Evolutionary conservation across 2,329 filamentous ascomycete genomes (phyloP).

Genomic region (Alternaria postmessia): DNA sequence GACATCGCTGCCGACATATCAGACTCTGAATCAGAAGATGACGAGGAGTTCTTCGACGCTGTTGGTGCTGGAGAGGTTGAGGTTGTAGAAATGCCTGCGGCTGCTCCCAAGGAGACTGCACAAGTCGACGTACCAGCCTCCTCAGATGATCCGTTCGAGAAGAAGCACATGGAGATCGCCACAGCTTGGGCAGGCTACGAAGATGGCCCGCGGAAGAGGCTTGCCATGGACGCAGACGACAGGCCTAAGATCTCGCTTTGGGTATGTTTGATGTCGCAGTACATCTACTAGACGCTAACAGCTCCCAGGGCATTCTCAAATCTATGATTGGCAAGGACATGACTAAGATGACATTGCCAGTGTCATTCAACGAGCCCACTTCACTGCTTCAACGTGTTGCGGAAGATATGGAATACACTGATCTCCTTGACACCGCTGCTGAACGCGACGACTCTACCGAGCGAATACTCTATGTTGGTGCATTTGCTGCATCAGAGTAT

Average conservation of each 20-base stretch:
- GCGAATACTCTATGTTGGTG: slow-evolving; percentile 91
- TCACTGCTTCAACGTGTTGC: slow-evolving; percentile 93
- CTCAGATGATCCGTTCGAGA: slow-evolving; percentile 58
- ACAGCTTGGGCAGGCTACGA: slow-evolving; percentile 90
- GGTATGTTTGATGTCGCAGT: slow-evolving; percentile 62
- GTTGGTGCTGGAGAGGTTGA: slow-evolving; percentile 93
- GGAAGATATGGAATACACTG: slow-evolving; percentile 98
- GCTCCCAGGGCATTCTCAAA: slow-evolving; percentile 83
- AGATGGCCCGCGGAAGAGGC: slow-evolving; percentile 77
- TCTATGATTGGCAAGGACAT: slow-evolving; percentile 99
- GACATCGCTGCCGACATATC: slow-evolving; percentile 73
- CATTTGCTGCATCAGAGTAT: slow-evolving; percentile 95
- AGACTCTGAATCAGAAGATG: slow-evolving; percentile 75
- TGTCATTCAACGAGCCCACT: slow-evolving; percentile 98
- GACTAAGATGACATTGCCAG: slow-evolving; percentile 99
- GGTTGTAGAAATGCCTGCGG: slow-evolving; percentile 70
- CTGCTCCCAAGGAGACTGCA: slow-evolving; percentile 46
- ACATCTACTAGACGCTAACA: slow-evolving; percentile 32
- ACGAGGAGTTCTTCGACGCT: slow-evolving; percentile 96
- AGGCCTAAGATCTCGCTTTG: slow-evolving; percentile 93
- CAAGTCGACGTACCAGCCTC: slow-evolving; percentile 40
- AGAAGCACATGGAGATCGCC: slow-evolving; percentile 70
- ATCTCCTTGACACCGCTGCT: slow-evolving; percentile 87
- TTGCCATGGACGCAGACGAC: slow-evolving; percentile 92
- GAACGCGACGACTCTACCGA: slow-evolving; percentile 88